phyloP scores from a whole-genome alignment of 495 filamentous ascomycete species.

The Talaromyces proteolyticus region DNA sequence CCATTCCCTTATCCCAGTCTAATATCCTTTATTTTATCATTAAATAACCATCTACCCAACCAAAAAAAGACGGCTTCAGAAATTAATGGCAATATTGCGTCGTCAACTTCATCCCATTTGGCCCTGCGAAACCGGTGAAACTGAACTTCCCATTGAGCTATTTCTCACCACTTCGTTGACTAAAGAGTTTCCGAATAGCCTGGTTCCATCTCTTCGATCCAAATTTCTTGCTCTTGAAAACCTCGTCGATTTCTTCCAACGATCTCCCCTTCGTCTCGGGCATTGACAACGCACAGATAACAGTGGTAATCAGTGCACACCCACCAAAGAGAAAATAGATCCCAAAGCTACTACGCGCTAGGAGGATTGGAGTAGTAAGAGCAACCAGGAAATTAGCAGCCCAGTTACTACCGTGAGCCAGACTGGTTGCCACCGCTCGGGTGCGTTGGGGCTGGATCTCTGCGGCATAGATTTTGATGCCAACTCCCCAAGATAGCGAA shows the following conservation, averaged over 20 bases:
- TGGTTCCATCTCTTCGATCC: not conserved
- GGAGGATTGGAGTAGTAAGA: constrained; percentile 55
- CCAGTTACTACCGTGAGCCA: constrained; percentile 47
- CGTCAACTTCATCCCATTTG: too few species aligned
- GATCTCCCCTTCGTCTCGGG: constrained; percentile 53
- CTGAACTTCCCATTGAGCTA: too few species aligned
- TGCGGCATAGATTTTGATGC: constrained; percentile 45
- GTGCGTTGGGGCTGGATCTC: constrained; percentile 54
- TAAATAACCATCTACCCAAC: too few species aligned
- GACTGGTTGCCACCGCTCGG: constrained; percentile 41
- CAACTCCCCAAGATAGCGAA: constrained; percentile 46
- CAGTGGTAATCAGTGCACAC: constrained; percentile 38
- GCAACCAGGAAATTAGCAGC: constrained; percentile 58
- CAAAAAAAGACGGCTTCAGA: too few species aligned
- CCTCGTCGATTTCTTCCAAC: constrained; percentile 53
- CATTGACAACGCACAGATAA: constrained; percentile 49
- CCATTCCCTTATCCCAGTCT: too few species aligned
- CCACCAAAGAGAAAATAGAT: constrained; percentile 58
- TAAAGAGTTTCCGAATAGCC: not conserved
- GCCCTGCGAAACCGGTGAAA: too few species aligned
- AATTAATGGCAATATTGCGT: too few species aligned
- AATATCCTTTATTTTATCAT: too few species aligned
- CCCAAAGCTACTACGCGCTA: constrained; percentile 48
- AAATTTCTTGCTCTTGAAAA: constrained; percentile 26
- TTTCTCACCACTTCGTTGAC: not conserved